Evolutionary conservation across 2,329 filamentous ascomycete genomes (phyloP).

Genomic region (Diplodia corticola): DNA sequence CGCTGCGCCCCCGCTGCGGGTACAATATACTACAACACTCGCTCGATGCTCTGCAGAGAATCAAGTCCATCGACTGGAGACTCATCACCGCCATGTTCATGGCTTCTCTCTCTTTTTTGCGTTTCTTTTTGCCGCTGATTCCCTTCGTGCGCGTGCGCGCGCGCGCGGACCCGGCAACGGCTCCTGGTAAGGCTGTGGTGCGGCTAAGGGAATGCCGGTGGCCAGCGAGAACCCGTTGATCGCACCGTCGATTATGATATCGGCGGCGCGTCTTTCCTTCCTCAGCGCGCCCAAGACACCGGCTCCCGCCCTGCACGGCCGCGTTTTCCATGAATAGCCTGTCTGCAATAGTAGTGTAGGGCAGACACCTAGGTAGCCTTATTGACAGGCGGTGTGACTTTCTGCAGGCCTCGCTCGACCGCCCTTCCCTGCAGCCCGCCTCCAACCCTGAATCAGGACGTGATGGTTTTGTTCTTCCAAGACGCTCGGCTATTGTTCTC

Average conservation of each 20-base stretch:
- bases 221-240: conserved; percentile 2
- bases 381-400: conserved; percentile 12
- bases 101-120: too few species aligned
- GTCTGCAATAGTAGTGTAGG: too few species aligned
- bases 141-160: neutral
- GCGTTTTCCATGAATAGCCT: neutral
- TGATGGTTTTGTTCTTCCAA: too few species aligned
- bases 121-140: neutral
- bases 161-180: conserved; percentile 4
- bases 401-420: too few species aligned
- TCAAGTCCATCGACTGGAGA: neutral
- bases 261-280: neutral
- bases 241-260: conserved; percentile 8
- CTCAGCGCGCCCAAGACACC: neutral
- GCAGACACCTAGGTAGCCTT: neutral
- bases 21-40: neutral
- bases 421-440: too few species aligned
- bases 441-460: neutral
- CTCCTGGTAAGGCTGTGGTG: conserved; percentile 7
- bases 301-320: neutral
- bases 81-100: neutral
- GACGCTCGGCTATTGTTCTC: neutral
- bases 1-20: neutral
- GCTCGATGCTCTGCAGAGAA: neutral
- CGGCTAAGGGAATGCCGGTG: neutral